Base-by-base conservation (phyloP, 1,284 basidiomycete genomes). In the Meripilus lineatus region DNA sequence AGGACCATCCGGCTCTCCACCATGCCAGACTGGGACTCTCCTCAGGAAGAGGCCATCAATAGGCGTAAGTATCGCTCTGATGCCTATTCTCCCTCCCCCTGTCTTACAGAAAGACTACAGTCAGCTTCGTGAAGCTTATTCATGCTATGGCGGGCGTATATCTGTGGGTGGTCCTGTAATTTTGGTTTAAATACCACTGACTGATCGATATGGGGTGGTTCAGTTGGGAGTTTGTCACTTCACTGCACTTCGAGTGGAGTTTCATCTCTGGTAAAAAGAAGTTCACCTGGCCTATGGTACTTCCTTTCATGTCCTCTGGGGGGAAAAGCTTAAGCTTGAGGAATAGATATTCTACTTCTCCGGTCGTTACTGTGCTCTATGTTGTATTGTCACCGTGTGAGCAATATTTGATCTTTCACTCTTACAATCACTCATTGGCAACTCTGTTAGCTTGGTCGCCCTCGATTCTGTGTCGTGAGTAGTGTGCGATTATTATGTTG, bases 261-360 rank as follows among this genome's bases (percentile, higher is more conserved):
- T 78, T 74, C 52, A 50, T 84, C 50, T 65, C 70, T 7, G 67
- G 80, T 18, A 73, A 72, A 56, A 77, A 73, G 53, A 64, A 53
- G 37, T 80, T 82, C 58, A 65, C 66, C 44, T 58, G 57, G 57
- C 57, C 57, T n/a, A 35, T 58, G 54, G 57, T 54, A 35, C 15
- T 46, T 36, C 20, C 25, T 10, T 15, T 22, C 3, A 6, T 21
- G 39, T 24, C 10, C 11, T 24, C 8, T 43, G 15, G 7, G 20
- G 24, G 6, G 14, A 13, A 21, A 14, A 7, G 30, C 28, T 36
- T 11, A 36, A 43, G 17, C 33, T 26, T 22, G 30, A 34, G 20
- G 36, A 50, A 11, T 48, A 84, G 84, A 66, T 70, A 33, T 82
- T 84, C 57, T 86, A 86, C 58, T 84, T 85, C 57, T 59, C 76